Conservation (phyloP, 2,329 filamentous ascomycete species). For the Aspergillus terreus region DNA sequence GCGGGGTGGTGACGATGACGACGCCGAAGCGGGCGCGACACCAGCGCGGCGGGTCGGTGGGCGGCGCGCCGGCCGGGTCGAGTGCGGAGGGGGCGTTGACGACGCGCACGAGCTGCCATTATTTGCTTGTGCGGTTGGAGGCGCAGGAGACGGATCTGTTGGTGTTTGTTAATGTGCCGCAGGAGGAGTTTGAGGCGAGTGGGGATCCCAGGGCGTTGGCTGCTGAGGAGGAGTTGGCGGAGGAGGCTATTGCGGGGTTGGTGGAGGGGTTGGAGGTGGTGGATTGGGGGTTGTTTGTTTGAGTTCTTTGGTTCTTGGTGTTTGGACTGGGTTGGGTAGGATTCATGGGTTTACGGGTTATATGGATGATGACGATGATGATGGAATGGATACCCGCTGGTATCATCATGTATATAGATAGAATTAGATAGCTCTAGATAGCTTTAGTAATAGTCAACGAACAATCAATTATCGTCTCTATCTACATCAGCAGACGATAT, state of each 20-base stretch:
- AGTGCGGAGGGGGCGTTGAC: constrained; percentile 17
- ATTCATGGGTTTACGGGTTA: not conserved
- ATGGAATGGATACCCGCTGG: not conserved
- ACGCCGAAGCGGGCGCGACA: constrained; percentile 14
- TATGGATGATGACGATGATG: not conserved
- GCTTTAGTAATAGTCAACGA: too few relatives aligned
- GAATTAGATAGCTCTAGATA: not conserved
- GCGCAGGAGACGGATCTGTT: constrained; percentile 75
- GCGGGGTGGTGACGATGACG: constrained; percentile 26
- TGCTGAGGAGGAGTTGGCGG: constrained; percentile 57
- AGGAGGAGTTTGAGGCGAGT: constrained; percentile 68
- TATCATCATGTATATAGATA: constrained; percentile 1
- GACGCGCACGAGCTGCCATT: constrained; percentile 62
- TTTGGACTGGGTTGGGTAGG: not conserved
- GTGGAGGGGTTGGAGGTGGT: constrained; percentile 72
- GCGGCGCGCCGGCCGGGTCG: constrained; percentile 16
- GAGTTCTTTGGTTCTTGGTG: not conserved
- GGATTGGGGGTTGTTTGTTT: constrained; percentile 72
- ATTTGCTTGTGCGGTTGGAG: constrained; percentile 73
- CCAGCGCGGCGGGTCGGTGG: constrained; percentile 9
- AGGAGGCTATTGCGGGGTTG: constrained; percentile 44
- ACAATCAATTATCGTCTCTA: too few relatives aligned
- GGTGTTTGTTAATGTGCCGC: constrained; percentile 83
- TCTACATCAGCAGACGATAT: too few relatives aligned
- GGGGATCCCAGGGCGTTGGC: constrained; percentile 66